Evolutionary conservation across 148 eudicot genomes (phyloP).

Genomic region (Rhododendron mucronatum): DNA sequence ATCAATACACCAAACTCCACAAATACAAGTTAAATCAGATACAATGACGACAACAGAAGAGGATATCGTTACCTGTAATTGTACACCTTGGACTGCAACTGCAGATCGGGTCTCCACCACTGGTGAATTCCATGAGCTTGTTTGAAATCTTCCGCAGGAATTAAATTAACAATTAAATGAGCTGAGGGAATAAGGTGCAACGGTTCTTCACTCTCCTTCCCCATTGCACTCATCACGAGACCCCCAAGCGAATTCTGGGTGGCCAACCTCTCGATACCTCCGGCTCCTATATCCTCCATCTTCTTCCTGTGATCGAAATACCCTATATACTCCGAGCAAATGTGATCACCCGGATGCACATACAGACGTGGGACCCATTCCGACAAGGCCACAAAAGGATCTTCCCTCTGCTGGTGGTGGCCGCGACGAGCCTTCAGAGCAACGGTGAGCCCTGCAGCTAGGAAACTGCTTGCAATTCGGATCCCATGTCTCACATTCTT

Average conservation of each 20-base stretch:
- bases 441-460: constrained; percentile 90
- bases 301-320: constrained; percentile 56
- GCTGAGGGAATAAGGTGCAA: constrained; percentile 85
- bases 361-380: constrained; percentile 48
- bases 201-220: constrained; percentile 62
- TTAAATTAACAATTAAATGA: constrained; percentile 46
- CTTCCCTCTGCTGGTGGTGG: constrained; percentile 22
- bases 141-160: constrained; percentile 44
- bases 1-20: not conserved
- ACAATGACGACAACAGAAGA: not conserved
- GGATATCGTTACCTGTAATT: constrained; percentile 23
- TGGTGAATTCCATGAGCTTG: constrained; percentile 84
- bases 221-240: constrained; percentile 61
- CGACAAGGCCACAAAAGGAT: constrained; percentile 39
- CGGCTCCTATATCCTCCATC: constrained; percentile 62
- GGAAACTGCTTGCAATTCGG: constrained; percentile 74
- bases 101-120: constrained; percentile 73
- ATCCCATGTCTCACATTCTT: constrained; percentile 78
- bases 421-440: constrained; percentile 30
- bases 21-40: not conserved
- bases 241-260: constrained; percentile 87
- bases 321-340: constrained; percentile 61
- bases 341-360: constrained; percentile 56
- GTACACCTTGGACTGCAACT: constrained; percentile 44
- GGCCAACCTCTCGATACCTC: constrained; percentile 49